Evolutionary conservation across 768 basidiomycete species (phyloP), one percentile per base, ranked within the genome.

Genomic region (Suillus tomentosus): DNA sequence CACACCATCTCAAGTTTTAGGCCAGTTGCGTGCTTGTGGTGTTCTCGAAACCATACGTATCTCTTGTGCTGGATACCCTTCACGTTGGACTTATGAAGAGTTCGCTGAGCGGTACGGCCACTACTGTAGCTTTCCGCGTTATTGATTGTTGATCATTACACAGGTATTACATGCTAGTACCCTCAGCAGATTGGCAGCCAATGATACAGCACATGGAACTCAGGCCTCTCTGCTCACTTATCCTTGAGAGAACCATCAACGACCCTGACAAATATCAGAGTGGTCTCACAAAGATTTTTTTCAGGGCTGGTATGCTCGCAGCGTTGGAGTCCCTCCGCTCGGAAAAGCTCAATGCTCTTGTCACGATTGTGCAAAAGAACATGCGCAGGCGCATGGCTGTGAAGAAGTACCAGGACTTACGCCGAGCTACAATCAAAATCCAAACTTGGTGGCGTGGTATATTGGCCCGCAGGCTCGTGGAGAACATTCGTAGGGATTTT

Each of bases 1-100:
- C 72, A 87, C 91, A 36, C 94, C 96, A 39, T 94, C 96, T 70
- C 95, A 99, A 74, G 97, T 99, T 17, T 79, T 99, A 51, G 88
- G 94, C 22, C 97, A 99, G 75, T 80, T 99, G 36, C 87, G 97
- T 55, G 97, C 97, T 63, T 99, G 97, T 77, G 97, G 97, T 88
- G 97, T 99, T 62, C 83, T 99, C 48, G 97, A 99, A 77, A 99
- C 97, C 4, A 99, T 99, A 71, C 86, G 96, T 63, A 99, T 99
- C 73, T 95, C 94, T 77, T 99, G 97, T 77, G 97, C 97, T 51
- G 97, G 97, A 39, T 99, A 99, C 78, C 97, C 97, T 36, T 95
- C 95, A 14, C 85, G 97, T 40, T 99, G 97, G 97, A 95, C 90
- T 4, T 99, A 98, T 69, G 96, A 95, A 73, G 97, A 99, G 76